Evolutionary conservation across 768 basidiomycete genomes (phyloP).

Genomic region (Phanerodontia chrysosporium): DNA sequence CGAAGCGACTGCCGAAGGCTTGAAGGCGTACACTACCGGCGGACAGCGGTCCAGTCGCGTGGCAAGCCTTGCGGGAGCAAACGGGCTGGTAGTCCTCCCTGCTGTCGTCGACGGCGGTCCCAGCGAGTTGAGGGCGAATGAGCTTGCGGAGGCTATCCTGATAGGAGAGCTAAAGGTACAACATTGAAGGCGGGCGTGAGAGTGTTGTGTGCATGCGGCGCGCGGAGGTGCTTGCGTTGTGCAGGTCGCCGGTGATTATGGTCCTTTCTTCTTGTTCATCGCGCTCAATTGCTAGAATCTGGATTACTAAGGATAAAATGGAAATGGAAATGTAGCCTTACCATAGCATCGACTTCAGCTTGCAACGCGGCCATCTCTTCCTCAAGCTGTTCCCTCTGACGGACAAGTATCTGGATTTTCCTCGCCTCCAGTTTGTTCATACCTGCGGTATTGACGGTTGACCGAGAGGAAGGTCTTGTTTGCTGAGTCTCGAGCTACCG

Average conservation of each 20-base stretch:
- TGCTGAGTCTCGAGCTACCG: constrained; percentile 51
- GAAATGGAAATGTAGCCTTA: constrained; percentile 30
- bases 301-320: background rate
- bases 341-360: constrained; percentile 57
- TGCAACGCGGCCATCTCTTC: constrained; percentile 56
- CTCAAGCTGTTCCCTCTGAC: constrained; percentile 66
- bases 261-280: constrained; percentile 19
- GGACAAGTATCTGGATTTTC: constrained; percentile 57
- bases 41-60: constrained; percentile 83
- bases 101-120: constrained; percentile 29
- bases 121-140: constrained; percentile 47
- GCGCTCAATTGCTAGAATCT: constrained; percentile 18
- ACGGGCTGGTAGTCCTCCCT: constrained; percentile 73
- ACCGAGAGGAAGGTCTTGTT: constrained; percentile 35
- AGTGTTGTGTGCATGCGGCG: no score
- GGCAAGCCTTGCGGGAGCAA: constrained; percentile 76
- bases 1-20: constrained; percentile 35
- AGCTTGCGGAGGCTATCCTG: constrained; percentile 53
- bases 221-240: no score
- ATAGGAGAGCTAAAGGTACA: constrained; percentile 59
- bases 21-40: constrained; percentile 76
- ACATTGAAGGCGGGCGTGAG: background rate
- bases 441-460: constrained; percentile 44
- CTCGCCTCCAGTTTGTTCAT: constrained; percentile 66
- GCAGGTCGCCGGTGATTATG: no score